Evolutionary conservation across 73 alveolate genomes (phyloP).

Genomic region (Durusdinium trenchii): DNA sequence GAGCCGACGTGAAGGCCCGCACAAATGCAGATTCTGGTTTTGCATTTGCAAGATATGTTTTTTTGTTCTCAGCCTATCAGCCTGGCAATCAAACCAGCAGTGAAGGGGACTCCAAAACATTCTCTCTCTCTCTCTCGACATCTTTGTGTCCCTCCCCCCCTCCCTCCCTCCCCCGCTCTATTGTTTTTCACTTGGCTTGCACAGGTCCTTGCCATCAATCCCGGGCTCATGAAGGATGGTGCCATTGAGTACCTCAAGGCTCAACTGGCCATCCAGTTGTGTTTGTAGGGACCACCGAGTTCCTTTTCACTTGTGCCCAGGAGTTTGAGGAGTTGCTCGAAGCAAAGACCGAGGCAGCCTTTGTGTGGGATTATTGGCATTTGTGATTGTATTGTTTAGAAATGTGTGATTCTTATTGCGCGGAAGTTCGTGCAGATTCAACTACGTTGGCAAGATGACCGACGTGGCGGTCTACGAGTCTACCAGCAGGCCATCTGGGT

Average conservation of each 20-base stretch:
- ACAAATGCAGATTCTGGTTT: background rate
- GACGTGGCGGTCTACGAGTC: slow-evolving; percentile 39
- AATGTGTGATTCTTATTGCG: background rate
- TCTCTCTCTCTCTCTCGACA: too few relatives aligned
- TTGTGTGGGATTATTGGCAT: background rate
- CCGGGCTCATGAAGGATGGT: slow-evolving; percentile 78
- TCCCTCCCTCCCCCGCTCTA: too few relatives aligned
- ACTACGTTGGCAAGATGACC: slow-evolving; percentile 85
- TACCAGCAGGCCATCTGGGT: slow-evolving; percentile 49
- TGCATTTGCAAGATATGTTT: background rate
- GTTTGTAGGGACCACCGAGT: background rate
- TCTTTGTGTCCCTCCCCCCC: too few relatives aligned
- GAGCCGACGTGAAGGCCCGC: slow-evolving; percentile 85
- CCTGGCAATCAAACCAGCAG: background rate
- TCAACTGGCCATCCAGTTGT: background rate
- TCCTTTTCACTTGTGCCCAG: background rate
- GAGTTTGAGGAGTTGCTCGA: slow-evolving; percentile 85
- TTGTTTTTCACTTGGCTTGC: background rate
- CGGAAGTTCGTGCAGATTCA: slow-evolving; percentile 71
- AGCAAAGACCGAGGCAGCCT: slow-evolving; percentile 63
- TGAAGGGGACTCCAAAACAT: too few relatives aligned
- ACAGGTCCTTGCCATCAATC: slow-evolving; percentile 85
- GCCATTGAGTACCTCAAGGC: slow-evolving; percentile 74
- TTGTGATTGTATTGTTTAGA: background rate
- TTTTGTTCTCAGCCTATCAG: background rate